Evolutionary conservation across 805 yeast genomes (phyloP).

Genomic region (Candida michaelii): DNA sequence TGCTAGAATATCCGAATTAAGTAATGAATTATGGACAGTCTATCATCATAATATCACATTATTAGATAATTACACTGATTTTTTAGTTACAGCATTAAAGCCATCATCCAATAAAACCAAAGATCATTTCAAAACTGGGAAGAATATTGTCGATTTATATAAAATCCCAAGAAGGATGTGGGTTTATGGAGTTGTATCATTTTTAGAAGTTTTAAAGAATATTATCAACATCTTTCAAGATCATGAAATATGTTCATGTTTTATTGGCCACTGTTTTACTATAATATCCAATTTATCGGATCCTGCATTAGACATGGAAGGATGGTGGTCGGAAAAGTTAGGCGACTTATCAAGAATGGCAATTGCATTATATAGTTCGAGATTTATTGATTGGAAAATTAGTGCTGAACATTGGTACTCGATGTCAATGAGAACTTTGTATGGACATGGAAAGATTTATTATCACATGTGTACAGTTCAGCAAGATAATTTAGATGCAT

Average conservation of each 20-base stretch:
- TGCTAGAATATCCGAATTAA: constrained; percentile 46
- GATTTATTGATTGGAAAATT: constrained; percentile 81
- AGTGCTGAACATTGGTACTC: constrained; percentile 84
- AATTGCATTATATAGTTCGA: constrained; percentile 75
- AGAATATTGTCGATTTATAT: constrained; percentile 72
- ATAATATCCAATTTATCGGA: constrained; percentile 55
- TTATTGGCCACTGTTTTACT: constrained; percentile 70
- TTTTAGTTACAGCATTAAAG: constrained; percentile 65
- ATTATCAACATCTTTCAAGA: constrained; percentile 71
- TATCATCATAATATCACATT: constrained; percentile 66
- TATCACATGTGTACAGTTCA: constrained; percentile 89
- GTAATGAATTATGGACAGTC: constrained; percentile 66
- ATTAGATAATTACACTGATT: constrained; percentile 70
- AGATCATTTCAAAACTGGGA: constrained; percentile 61
- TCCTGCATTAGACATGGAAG: constrained; percentile 56
- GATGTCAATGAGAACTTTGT: constrained; percentile 67
- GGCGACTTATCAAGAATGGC: constrained; percentile 90
- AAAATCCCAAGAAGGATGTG: constrained; percentile 78
- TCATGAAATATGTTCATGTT: constrained; percentile 76
- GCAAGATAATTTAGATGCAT: constrained; percentile 71
- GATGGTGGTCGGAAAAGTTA: constrained; percentile 81
- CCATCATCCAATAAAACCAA: constrained; percentile 51
- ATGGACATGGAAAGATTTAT: constrained; percentile 82
- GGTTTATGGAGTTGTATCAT: constrained; percentile 85
- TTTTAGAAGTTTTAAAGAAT: constrained; percentile 72